These are phyloP conservation scores for Euryodendron excelsum DNA, from an alignment of 148 eudicot genomes.

Conservation along the genomic window DNA sequence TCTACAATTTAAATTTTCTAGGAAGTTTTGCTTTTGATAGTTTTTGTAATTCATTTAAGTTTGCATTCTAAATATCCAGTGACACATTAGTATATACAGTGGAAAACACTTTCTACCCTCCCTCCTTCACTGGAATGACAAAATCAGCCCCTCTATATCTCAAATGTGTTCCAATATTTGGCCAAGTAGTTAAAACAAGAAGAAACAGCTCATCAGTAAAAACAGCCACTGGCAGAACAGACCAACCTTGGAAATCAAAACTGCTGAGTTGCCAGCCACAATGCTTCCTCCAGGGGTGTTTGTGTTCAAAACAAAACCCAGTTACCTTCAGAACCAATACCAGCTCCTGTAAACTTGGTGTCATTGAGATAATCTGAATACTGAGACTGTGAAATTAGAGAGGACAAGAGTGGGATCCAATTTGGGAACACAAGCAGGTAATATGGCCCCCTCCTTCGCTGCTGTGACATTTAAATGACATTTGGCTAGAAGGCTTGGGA, in stretches of 20 bases:
- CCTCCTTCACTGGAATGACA: neutral
- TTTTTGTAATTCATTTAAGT: too few relatives aligned
- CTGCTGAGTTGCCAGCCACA: conserved; percentile 25
- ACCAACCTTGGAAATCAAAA: conserved; percentile 22
- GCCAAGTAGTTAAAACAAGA: neutral
- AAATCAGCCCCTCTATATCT: neutral
- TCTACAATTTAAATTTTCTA: too few relatives aligned
- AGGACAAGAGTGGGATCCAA: conserved; percentile 57
- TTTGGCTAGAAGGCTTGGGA: conserved; percentile 45
- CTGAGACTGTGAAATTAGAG: conserved; percentile 67
- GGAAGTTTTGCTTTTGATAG: too few relatives aligned
- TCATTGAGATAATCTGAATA: conserved; percentile 54
- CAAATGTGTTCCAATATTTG: too few relatives aligned
- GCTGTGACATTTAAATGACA: conserved; percentile 58
- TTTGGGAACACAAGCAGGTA: conserved; percentile 79
- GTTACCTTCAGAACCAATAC: conserved; percentile 58
- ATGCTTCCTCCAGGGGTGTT: conserved; percentile 46
- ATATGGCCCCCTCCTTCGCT: conserved; percentile 53
- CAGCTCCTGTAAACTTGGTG: conserved; percentile 53
- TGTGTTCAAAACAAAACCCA: conserved; percentile 73
- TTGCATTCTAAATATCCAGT: too few relatives aligned
- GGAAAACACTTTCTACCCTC: neutral
- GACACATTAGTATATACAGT: too few relatives aligned
- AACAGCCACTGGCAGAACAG: conserved; percentile 19
- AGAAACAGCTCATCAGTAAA: conserved; percentile 24